phyloP scores from a whole-genome alignment of 177 flowering plant genomes.

The Vitis hybrid region DNA sequence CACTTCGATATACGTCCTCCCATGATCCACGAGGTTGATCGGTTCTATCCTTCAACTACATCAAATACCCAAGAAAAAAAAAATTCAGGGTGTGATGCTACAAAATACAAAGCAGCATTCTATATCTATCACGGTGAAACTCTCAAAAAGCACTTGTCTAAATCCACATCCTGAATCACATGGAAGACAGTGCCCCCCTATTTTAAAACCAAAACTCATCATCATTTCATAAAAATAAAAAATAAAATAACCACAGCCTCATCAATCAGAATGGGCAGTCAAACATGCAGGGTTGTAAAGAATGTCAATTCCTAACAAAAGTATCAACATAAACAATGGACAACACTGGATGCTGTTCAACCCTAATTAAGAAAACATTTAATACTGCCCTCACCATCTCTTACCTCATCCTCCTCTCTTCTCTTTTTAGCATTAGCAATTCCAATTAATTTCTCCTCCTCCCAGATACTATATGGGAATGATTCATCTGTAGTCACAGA shows the following conservation, averaged over 20 bases:
- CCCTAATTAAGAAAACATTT: background rate
- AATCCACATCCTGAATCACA: too few relatives aligned
- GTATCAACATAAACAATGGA: background rate
- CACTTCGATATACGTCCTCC: constrained; percentile 95
- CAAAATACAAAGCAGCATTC: background rate
- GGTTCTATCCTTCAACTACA: constrained; percentile 88
- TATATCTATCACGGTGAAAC: too few relatives aligned
- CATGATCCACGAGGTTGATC: constrained; percentile 85
- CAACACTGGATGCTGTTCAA: background rate
- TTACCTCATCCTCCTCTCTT: constrained; percentile 96
- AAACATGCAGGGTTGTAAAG: background rate
- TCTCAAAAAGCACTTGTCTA: too few relatives aligned
- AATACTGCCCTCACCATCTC: constrained; percentile 1
- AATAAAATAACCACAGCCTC: background rate
- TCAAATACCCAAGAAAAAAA: constrained; percentile 9
- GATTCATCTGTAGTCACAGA: constrained; percentile 33
- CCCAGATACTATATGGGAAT: constrained; percentile 74
- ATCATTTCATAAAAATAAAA: background rate
- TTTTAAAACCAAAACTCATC: too few relatives aligned
- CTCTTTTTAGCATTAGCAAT: constrained; percentile 54
- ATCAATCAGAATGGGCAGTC: background rate
- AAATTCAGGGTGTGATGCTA: background rate
- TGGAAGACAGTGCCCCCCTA: too few relatives aligned
- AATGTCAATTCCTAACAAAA: too few relatives aligned
- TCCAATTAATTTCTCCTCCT: constrained; percentile 53